Base-by-base conservation (phyloP, 2,329 filamentous ascomycete species). In the Verticillium zaregamsianum region DNA sequence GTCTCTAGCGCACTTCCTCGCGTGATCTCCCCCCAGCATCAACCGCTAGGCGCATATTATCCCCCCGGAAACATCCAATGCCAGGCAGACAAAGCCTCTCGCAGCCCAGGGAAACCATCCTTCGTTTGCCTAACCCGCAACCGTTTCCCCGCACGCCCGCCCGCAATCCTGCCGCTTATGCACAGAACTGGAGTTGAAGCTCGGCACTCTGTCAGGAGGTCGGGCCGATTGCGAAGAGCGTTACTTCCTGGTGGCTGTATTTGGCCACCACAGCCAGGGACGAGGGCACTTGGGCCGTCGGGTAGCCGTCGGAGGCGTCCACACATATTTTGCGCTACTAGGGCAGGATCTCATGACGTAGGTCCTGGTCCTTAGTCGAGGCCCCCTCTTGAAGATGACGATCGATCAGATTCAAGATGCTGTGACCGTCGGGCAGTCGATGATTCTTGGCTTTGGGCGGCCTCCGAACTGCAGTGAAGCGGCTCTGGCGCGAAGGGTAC, bases 121-220 rank as follows among this genome's bases (percentile, higher is more conserved):
- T 28, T 52, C 45, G 20, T 52, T 23, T 25, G 45, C 20, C 9
- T 20, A 52, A 52, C 17, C 45, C n/a, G 45, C 45, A 52, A 23
- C 45, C 45, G 45, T 52, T 52, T 52, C 45, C 45, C 45, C 45
- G 37, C 56, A 57, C 37, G 8, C 61, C 57, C 59, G 63, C 61
- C 59, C 61, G 61, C 63, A 57, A 49, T 31, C 11, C 59, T 64
- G 57, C 56, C 63, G 54, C 61, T 64, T 59, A 61, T 59, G 56
- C 59, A 64, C 61, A 25, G 11, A 52, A 20, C 45, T 52, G 63
- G 61, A 45, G 40, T 11, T 63, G 17, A 35, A 61, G 57, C 63
- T 64, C 61, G 59, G 63, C 59, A 63, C 57, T 63, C 59, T 57
- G 63, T 57, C 61, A 52, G 57, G 37, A 39, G 61, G 33, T 64